Conservation (phyloP, 2,329 filamentous ascomycete species). For the Trichoderma semiorbis region DNA sequence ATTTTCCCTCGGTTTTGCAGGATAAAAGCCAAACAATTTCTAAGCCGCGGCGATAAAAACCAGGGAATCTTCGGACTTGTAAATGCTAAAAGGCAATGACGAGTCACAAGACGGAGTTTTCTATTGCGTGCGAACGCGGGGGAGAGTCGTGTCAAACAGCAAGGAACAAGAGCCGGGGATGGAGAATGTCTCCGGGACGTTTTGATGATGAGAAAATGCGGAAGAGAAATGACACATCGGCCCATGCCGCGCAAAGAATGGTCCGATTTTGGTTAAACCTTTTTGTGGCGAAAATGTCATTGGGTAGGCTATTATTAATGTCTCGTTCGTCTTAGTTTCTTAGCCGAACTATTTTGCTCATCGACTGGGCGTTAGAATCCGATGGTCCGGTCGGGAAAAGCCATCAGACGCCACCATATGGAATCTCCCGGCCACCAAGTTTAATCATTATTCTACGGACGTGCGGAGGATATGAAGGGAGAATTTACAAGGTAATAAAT, state of each 20-base stretch:
- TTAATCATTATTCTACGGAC: background rate
- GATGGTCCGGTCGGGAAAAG: conserved; percentile 5
- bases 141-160: background rate
- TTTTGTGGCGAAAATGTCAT: background rate
- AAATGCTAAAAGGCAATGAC: background rate
- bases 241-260: background rate
- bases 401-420: conserved; percentile 1
- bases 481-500: background rate
- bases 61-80: background rate
- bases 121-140: background rate
- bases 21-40: conserved; percentile 3
- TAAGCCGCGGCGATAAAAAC: background rate
- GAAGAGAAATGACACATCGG: background rate
- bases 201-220: background rate
- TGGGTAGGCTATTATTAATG: conserved; percentile 10
- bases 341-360: background rate
- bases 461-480: background rate
- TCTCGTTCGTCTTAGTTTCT: background rate
- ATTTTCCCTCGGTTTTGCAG: background rate
- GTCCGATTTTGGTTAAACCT: background rate
- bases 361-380: conserved; percentile 2
- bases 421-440: background rate
- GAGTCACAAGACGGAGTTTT: background rate
- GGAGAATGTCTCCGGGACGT: background rate
- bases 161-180: background rate